Percentiles rank a stretch among this genome's conserved stretches.
Conservation (phyloP, 2,329 filamentous ascomycete species). For the Emericellopsis atlantica region DNA sequence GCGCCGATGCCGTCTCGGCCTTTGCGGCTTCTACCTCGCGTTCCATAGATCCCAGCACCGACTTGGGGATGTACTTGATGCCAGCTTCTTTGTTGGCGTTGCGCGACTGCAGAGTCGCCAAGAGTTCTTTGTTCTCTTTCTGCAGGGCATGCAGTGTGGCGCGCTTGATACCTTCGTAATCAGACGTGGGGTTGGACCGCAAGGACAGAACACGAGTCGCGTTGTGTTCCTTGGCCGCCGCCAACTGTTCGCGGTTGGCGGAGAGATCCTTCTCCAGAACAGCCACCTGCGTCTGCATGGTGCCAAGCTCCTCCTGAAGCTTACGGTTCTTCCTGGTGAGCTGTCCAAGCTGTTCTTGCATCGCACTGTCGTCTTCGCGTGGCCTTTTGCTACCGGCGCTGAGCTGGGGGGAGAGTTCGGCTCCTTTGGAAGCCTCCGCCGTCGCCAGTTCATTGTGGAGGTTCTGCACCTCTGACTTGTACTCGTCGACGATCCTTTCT, state of each 20-base stretch:
- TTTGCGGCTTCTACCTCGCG: slow-evolving; percentile 63
- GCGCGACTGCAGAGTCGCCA: slow-evolving; percentile 52
- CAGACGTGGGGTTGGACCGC: slow-evolving; percentile 82
- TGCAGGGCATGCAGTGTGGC: slow-evolving; percentile 65
- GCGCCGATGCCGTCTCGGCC: slow-evolving; percentile 55
- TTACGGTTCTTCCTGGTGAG: slow-evolving; percentile 79
- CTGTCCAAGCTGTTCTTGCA: slow-evolving; percentile 65
- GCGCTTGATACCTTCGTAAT: slow-evolving; percentile 74
- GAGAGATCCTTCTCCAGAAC: slow-evolving; percentile 66
- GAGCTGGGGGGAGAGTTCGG: slow-evolving; percentile 18
- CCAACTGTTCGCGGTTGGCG: slow-evolving; percentile 61
- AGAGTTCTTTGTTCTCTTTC: slow-evolving; percentile 72
- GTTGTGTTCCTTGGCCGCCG: slow-evolving; percentile 49
- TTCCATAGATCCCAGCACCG: slow-evolving; percentile 62
- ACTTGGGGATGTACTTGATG: slow-evolving; percentile 58
- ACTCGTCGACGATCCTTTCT: slow-evolving; percentile 75
- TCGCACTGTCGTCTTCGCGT: slow-evolving; percentile 46
- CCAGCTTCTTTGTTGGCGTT: slow-evolving; percentile 19
- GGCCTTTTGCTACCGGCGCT: slow-evolving; percentile 49
- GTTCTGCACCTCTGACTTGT: slow-evolving; percentile 66
- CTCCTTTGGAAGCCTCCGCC: slow-evolving; percentile 29
- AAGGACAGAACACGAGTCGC: slow-evolving; percentile 76
- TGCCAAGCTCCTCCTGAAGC: slow-evolving; percentile 64
- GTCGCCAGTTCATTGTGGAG: slow-evolving; percentile 64
- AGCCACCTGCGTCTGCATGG: slow-evolving; percentile 55